Evolutionary conservation across 2,329 filamentous ascomycete species (phyloP).

Genomic region (Penicillium sp.): DNA sequence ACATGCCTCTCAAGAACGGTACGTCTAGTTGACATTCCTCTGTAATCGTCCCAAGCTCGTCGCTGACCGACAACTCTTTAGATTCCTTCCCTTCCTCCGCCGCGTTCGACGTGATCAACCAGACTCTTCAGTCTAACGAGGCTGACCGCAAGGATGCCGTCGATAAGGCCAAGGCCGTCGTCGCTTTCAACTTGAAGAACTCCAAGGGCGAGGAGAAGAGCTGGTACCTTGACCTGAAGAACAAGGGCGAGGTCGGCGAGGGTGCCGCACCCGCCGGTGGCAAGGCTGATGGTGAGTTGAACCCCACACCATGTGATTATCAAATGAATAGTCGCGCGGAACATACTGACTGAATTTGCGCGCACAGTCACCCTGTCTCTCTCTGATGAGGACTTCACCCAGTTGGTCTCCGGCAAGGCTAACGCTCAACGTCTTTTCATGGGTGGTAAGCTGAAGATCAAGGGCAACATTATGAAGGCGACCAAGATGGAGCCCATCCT

Average conservation of each 20-base stretch:
- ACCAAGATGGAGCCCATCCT: constrained; percentile 94
- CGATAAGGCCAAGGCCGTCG: constrained; percentile 84
- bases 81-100: constrained; percentile 86
- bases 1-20: constrained; percentile 77
- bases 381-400: constrained; percentile 83
- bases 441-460: constrained; percentile 97
- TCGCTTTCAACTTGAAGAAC: constrained; percentile 94
- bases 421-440: constrained; percentile 97
- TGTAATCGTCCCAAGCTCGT: neutral
- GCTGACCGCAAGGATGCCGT: constrained; percentile 83
- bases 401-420: constrained; percentile 82
- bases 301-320: neutral
- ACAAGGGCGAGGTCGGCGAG: constrained; percentile 79
- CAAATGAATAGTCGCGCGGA: neutral
- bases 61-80: constrained; percentile 40
- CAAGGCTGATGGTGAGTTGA: constrained; percentile 76
- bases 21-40: constrained; percentile 36
- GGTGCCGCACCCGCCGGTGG: constrained; percentile 69
- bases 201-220: constrained; percentile 73
- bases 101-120: constrained; percentile 87
- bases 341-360: neutral
- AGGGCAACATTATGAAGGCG: constrained; percentile 97
- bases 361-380: constrained; percentile 79
- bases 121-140: constrained; percentile 68
- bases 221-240: constrained; percentile 96